These are phyloP conservation scores for Colletotrichum chlorophyti DNA, from an alignment of 2,329 filamentous ascomycete genomes.

Conservation along the genomic window DNA sequence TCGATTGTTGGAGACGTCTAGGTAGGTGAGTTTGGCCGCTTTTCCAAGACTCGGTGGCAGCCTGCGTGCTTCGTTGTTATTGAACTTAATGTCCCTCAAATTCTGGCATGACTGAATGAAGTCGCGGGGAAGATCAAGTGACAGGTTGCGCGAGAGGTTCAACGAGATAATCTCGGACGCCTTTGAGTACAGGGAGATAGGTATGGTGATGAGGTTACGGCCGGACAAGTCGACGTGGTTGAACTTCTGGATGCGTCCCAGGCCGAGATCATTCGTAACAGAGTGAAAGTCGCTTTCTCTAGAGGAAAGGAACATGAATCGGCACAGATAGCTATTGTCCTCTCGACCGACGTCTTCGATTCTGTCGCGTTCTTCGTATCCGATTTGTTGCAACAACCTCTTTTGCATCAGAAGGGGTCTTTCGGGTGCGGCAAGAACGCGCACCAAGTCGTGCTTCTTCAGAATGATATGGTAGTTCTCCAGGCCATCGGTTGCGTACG, in stretches of 20 bases:
- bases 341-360: conserved; percentile 95
- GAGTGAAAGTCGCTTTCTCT: conserved; percentile 83
- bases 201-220: conserved; percentile 91
- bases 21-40: conserved; percentile 81
- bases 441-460: conserved; percentile 87
- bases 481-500: conserved; percentile 86
- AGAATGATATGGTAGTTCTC: conserved; percentile 97
- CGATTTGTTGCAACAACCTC: conserved; percentile 85
- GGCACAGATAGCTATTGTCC: conserved; percentile 95
- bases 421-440: conserved; percentile 80
- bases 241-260: conserved; percentile 86
- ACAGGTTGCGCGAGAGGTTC: conserved; percentile 91
- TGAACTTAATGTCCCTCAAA: conserved; percentile 93
- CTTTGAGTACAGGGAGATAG: conserved; percentile 91
- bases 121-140: conserved; percentile 90
- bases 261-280: conserved; percentile 72
- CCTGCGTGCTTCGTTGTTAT: conserved; percentile 89
- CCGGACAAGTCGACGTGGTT: conserved; percentile 93
- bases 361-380: conserved; percentile 84
- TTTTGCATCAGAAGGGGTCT: conserved; percentile 92
- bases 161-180: conserved; percentile 92
- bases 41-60: conserved; percentile 84
- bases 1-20: conserved; percentile 95
- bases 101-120: conserved; percentile 95
- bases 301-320: conserved; percentile 92